Conservation (phyloP, 2,329 filamentous ascomycete genomes). For the Stachybotrys chartarum region DNA sequence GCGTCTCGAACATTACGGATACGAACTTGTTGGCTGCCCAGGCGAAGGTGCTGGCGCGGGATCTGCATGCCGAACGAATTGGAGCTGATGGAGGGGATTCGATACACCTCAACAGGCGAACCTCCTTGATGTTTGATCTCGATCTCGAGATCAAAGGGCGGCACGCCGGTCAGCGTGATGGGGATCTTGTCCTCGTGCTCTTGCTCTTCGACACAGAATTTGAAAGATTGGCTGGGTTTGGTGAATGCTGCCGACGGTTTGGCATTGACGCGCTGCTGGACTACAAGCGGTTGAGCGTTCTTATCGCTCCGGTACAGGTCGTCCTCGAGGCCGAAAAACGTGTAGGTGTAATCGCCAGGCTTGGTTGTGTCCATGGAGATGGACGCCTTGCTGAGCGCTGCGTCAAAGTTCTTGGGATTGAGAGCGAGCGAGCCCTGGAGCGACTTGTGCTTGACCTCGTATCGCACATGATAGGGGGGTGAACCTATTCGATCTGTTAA, state of each 20-base stretch:
- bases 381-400: constrained; percentile 66
- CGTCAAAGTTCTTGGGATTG: constrained; percentile 66
- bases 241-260: constrained; percentile 76
- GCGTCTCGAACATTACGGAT: constrained; percentile 87
- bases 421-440: constrained; percentile 57
- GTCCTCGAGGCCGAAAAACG: constrained; percentile 76
- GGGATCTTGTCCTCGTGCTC: constrained; percentile 81
- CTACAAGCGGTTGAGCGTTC: constrained; percentile 56
- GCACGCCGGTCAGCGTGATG: constrained; percentile 71
- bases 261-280: constrained; percentile 79
- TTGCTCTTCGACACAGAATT: constrained; percentile 84
- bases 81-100: constrained; percentile 70
- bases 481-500: constrained; percentile 46
- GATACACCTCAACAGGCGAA: constrained; percentile 71
- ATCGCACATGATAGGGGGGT: constrained; percentile 76
- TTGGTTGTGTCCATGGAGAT: constrained; percentile 81
- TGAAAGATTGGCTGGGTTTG: constrained; percentile 87
- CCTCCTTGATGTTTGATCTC: constrained; percentile 89
- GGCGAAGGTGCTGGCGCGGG: constrained; percentile 73
- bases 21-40: constrained; percentile 83
- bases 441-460: constrained; percentile 69
- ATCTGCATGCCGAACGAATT: constrained; percentile 75
- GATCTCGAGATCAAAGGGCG: constrained; percentile 86
- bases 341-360: constrained; percentile 79
- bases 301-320: constrained; percentile 74